Conservation (phyloP, 805 yeast genomes). For the Starmerella scarabaei region DNA sequence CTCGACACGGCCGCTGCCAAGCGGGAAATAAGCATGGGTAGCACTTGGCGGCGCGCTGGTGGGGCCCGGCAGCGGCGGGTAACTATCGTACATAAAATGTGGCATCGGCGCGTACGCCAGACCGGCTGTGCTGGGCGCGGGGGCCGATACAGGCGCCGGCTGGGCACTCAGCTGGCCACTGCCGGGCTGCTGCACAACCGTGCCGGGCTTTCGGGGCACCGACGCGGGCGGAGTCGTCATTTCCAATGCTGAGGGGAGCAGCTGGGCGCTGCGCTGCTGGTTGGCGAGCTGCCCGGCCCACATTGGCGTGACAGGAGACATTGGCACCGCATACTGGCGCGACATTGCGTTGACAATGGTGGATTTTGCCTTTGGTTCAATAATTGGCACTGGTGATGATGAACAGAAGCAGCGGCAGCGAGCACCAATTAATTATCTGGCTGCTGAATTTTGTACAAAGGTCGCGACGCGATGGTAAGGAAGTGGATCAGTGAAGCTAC, state of each 20-base stretch:
- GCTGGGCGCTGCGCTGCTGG: constrained; percentile 8
- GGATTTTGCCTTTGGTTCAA: no score
- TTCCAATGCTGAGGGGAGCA: constrained; percentile 28
- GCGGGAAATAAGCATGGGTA: background rate
- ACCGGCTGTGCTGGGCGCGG: background rate
- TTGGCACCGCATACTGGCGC: constrained; percentile 11
- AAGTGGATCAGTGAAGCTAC: background rate
- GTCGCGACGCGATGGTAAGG: background rate
- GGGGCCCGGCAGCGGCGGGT: background rate
- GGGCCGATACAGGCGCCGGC: background rate
- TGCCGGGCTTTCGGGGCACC: constrained; percentile 7
- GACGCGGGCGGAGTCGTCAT: constrained; percentile 27
- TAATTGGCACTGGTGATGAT: no score
- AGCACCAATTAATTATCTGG: no score
- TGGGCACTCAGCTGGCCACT: no score
- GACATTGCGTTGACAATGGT: no score
- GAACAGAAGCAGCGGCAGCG: no score
- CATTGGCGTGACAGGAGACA: constrained; percentile 17
- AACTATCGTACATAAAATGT: background rate
- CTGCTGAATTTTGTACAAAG: no score
- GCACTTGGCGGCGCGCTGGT: background rate
- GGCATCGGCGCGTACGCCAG: background rate
- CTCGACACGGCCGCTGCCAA: background rate
- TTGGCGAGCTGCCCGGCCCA: constrained; percentile 5
- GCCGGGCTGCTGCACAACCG: background rate